phyloP scores from a whole-genome alignment of 768 basidiomycete genomes.

The Boletus tomentosulus region DNA sequence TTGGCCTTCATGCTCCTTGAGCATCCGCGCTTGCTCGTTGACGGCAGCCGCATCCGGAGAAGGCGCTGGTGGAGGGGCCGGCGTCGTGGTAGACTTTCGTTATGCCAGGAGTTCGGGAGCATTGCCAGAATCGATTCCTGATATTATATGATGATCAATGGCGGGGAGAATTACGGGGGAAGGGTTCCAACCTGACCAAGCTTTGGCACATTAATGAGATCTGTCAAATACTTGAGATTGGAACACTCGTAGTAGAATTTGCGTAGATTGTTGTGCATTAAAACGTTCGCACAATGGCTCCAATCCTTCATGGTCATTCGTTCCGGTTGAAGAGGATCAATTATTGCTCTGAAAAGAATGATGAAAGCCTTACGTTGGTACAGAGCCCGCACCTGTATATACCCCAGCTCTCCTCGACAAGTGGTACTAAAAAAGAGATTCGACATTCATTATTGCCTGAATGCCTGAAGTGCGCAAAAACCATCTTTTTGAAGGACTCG shows the following conservation, averaged over 20 bases:
- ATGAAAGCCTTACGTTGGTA: constrained; percentile 65
- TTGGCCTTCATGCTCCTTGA: constrained; percentile 95
- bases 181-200: constrained; percentile 65
- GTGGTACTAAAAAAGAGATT: constrained; percentile 90
- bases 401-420: constrained; percentile 99
- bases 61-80: constrained; percentile 71
- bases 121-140: constrained; percentile 84
- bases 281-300: constrained; percentile 87
- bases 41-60: constrained; percentile 67
- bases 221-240: constrained; percentile 95
- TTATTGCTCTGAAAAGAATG: not conserved
- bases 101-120: constrained; percentile 87
- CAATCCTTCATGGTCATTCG: constrained; percentile 82
- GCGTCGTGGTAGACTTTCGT: constrained; percentile 50
- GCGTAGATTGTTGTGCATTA: constrained; percentile 79
- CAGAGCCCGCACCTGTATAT: constrained; percentile 97
- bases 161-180: not conserved
- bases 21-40: constrained; percentile 87
- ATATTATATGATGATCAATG: constrained; percentile 1
- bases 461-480: constrained; percentile 90
- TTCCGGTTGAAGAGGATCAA: constrained; percentile 50
- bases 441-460: constrained; percentile 96
- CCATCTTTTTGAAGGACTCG: constrained; percentile 96
- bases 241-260: constrained; percentile 99
- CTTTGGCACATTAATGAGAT: constrained; percentile 97